Percentiles rank a stretch among this genome's conserved stretches.
phyloP scores from a whole-genome alignment of 2,329 filamentous ascomycete species.

The Aspergillus fijiensis region DNA sequence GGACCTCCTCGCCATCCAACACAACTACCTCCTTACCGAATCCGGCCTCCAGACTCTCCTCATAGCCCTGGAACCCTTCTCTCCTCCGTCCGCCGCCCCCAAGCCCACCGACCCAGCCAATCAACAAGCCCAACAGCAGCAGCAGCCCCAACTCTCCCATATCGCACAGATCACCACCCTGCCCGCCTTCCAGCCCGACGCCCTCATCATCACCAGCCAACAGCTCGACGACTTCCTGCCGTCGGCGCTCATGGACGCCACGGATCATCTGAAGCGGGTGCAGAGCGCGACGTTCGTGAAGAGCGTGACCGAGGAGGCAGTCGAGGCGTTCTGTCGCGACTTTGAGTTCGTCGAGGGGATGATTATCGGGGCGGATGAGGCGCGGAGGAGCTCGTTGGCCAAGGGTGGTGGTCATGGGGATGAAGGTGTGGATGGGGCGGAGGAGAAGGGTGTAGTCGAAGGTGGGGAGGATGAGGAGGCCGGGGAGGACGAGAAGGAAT shows the following conservation, averaged over 20 bases:
- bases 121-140: conserved; percentile 24
- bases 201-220: conserved; percentile 68
- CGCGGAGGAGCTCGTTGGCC: conserved; percentile 33
- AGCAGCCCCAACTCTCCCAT: conserved; percentile 30
- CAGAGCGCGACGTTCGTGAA: conserved; percentile 71
- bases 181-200: conserved; percentile 58
- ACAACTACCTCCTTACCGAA: conserved; percentile 68
- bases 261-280: conserved; percentile 73
- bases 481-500: conserved; percentile 36
- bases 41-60: conserved; percentile 72
- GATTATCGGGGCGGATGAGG: conserved; percentile 60
- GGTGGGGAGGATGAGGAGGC: conserved; percentile 36
- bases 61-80: conserved; percentile 51
- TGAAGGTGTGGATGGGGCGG: conserved; percentile 27
- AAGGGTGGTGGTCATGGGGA: conserved; percentile 25
- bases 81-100: conserved; percentile 20
- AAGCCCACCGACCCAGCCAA: conserved; percentile 3
- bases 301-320: conserved; percentile 76
- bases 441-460: conserved; percentile 34
- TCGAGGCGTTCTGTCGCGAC: conserved; percentile 77
- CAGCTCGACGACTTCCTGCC: conserved; percentile 86
- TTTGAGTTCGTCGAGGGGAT: conserved; percentile 71
- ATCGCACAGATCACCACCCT: conserved; percentile 57
- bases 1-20: conserved; percentile 66
- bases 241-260: conserved; percentile 87